phyloP scores from a whole-genome alignment of 768 basidiomycete species.

The Boletellus emodensis region DNA sequence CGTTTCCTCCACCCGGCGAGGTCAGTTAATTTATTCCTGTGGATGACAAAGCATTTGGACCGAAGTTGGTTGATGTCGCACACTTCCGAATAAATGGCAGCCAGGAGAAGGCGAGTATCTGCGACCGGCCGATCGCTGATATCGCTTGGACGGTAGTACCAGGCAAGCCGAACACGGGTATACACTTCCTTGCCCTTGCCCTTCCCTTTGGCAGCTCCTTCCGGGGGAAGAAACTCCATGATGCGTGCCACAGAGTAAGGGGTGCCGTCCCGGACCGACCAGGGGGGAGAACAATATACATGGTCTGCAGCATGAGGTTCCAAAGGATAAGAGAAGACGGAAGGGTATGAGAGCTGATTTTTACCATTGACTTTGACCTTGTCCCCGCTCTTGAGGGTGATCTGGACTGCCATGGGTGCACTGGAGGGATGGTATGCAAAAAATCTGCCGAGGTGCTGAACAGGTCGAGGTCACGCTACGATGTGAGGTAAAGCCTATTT shows the following conservation, averaged over 20 bases:
- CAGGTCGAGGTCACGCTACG: not conserved
- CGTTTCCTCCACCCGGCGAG: slow-evolving; percentile 90
- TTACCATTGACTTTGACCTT: slow-evolving; percentile 85
- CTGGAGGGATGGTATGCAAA: slow-evolving; percentile 20
- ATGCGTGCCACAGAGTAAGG: slow-evolving; percentile 95
- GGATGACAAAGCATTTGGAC: slow-evolving; percentile 89
- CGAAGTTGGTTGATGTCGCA: slow-evolving; percentile 93
- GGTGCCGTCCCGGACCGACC: slow-evolving; percentile 88
- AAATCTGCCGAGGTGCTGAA: slow-evolving; percentile 22
- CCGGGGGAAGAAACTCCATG: slow-evolving; percentile 91
- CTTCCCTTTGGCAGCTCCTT: slow-evolving; percentile 62
- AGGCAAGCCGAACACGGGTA: slow-evolving; percentile 85
- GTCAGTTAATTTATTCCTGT: slow-evolving; percentile 94
- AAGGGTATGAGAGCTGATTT: slow-evolving; percentile 18
- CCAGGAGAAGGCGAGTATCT: slow-evolving; percentile 88
- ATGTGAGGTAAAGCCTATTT: slow-evolving; percentile 8
- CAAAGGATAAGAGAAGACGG: slow-evolving; percentile 15
- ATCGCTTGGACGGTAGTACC: slow-evolving; percentile 97
- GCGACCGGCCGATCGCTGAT: slow-evolving; percentile 87
- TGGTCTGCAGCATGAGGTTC: slow-evolving; percentile 65
- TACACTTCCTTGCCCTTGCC: slow-evolving; percentile 65
- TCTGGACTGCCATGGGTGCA: slow-evolving; percentile 29
- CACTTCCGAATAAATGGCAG: slow-evolving; percentile 94
- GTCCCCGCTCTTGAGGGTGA: slow-evolving; percentile 77
- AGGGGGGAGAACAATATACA: slow-evolving; percentile 93